Evolutionary conservation across 2,329 filamentous ascomycete species (phyloP).

Genomic region (Akanthomyces lecanii): DNA sequence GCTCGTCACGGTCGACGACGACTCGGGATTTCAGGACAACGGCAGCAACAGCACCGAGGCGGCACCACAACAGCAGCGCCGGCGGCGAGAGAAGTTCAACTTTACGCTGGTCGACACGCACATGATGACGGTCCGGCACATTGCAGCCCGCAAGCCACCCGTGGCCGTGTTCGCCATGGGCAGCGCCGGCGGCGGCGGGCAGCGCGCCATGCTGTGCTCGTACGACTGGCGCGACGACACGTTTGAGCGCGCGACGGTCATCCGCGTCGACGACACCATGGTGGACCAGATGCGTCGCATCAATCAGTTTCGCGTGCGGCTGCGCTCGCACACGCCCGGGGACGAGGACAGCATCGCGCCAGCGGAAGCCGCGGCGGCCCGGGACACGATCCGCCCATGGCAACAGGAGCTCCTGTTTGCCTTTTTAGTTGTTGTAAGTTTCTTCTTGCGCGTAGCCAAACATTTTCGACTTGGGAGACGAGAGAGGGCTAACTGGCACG

Average conservation of each 20-base stretch:
- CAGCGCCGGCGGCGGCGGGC: conserved; percentile 42
- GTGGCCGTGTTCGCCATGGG: conserved; percentile 40
- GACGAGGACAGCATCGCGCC: neutral
- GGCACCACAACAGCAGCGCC: neutral
- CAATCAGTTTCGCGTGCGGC: conserved; percentile 20
- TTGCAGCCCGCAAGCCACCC: conserved; percentile 28
- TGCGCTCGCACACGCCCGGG: conserved; percentile 11
- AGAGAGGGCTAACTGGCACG: neutral
- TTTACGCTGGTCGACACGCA: conserved; percentile 39
- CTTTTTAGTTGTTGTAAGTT: neutral
- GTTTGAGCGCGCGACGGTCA: conserved; percentile 33
- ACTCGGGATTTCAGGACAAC: neutral
- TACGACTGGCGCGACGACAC: conserved; percentile 36
- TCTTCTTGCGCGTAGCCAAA: too few species aligned
- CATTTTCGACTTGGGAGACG: neutral
- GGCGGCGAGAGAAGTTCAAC: neutral
- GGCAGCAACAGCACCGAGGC: neutral
- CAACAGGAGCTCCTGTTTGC: neutral
- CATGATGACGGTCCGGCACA: conserved; percentile 40
- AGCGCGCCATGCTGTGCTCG: conserved; percentile 40
- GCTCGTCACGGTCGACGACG: neutral
- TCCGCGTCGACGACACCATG: conserved; percentile 35
- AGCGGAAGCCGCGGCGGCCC: neutral
- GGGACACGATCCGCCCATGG: neutral
- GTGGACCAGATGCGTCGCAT: conserved; percentile 35